Percentiles rank a stretch among this genome's conserved stretches.
phyloP scores from a whole-genome alignment of 2,329 filamentous ascomycete genomes.

The Colletotrichum tamarilloi region DNA sequence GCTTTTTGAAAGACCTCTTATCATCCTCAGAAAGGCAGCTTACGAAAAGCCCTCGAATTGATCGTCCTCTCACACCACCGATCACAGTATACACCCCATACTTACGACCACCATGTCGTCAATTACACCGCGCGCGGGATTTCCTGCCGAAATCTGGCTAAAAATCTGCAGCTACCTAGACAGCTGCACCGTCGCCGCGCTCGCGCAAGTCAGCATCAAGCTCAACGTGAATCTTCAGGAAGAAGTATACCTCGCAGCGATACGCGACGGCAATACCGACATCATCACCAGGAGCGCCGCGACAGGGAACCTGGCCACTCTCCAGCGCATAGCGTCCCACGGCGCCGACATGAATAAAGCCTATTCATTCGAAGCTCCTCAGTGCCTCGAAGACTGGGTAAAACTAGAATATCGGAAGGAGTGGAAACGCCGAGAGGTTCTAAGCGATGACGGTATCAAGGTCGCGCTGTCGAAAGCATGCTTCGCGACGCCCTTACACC shows the following conservation, averaged over 20 bases:
- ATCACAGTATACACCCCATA: neutral
- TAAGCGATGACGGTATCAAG: neutral
- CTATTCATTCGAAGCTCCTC: no score
- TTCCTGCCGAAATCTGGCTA: neutral
- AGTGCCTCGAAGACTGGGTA: neutral
- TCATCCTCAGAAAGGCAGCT: no score
- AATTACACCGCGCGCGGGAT: no score
- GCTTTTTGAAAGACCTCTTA: no score
- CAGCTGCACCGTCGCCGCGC: neutral
- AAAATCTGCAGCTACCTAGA: neutral
- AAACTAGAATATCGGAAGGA: neutral
- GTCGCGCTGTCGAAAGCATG: neutral
- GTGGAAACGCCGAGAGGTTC: no score
- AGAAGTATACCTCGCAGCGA: neutral
- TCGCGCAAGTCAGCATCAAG: neutral
- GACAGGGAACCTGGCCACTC: neutral
- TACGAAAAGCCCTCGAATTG: no score
- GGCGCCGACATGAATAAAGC: neutral
- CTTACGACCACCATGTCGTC: no score
- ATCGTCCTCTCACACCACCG: neutral
- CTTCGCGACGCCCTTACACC: neutral
- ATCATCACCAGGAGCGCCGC: neutral
- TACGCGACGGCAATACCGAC: neutral
- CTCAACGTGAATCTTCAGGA: neutral
- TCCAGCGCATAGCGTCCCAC: neutral